phyloP scores from a whole-genome alignment of 2,329 filamentous ascomycete species.

The Calonectria multiphialidica region DNA sequence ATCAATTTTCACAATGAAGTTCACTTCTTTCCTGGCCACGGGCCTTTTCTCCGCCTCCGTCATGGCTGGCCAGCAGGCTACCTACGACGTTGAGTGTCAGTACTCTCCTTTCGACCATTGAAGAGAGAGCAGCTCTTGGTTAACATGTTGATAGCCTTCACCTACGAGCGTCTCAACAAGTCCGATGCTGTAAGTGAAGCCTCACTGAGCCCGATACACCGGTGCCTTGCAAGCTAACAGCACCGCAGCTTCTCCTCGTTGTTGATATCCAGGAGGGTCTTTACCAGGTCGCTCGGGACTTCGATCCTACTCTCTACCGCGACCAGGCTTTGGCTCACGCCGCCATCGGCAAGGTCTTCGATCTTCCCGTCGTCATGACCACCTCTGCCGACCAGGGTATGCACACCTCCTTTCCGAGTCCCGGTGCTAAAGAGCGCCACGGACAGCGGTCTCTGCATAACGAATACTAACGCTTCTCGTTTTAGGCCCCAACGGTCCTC shows the following conservation, averaged over 20 bases:
- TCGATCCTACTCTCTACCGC: constrained; percentile 72
- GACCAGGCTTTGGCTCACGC: constrained; percentile 78
- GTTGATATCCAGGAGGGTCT: constrained; percentile 54
- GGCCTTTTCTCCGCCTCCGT: constrained; percentile 18
- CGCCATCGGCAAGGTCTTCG: constrained; percentile 73
- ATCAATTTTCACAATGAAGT: constrained; percentile 24
- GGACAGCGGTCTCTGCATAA: constrained; percentile 37
- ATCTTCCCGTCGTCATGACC: constrained; percentile 77
- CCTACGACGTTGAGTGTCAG: constrained; percentile 16
- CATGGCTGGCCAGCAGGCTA: constrained; percentile 9
- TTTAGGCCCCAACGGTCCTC: constrained; percentile 75
- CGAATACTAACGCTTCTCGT: background rate
- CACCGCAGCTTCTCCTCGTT: constrained; percentile 48
- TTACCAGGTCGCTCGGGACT: constrained; percentile 70
- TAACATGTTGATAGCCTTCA: constrained; percentile 25
- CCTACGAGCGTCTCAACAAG: constrained; percentile 44
- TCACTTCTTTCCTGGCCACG: constrained; percentile 17
- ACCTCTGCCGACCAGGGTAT: constrained; percentile 70
- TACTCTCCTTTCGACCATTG: background rate
- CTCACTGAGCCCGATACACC: fast-evolving
- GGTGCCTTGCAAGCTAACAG: background rate
- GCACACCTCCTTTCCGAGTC: background rate
- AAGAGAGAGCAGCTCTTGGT: background rate
- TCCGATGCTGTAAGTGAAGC: constrained; percentile 37
- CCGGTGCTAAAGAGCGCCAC: background rate